Conservation (phyloP, 2,329 filamentous ascomycete genomes). For the Colletotrichum sp. region DNA sequence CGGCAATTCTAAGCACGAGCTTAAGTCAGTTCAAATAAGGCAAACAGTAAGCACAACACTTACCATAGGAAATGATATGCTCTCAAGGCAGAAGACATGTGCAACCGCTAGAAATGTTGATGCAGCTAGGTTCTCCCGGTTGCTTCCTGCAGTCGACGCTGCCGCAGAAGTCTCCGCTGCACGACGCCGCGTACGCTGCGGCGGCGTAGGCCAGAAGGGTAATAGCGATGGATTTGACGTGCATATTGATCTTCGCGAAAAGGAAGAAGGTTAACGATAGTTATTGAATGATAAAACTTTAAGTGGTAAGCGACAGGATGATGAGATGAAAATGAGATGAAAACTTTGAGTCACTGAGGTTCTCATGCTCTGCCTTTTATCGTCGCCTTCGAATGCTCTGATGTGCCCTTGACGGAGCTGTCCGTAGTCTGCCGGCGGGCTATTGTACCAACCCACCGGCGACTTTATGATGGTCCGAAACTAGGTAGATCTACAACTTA, state of each 20-base stretch:
- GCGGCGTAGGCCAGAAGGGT: background rate
- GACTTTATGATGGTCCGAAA: background rate
- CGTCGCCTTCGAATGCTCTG: fast-evolving
- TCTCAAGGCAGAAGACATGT: background rate
- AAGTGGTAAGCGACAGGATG: fast-evolving
- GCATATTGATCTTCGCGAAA: fast-evolving
- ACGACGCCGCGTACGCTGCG: background rate
- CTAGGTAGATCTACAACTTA: background rate
- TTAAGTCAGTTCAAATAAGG: background rate
- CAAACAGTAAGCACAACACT: background rate
- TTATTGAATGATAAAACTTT: background rate
- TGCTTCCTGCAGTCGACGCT: background rate
- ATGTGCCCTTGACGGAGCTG: background rate
- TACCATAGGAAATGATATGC: background rate
- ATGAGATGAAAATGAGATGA: background rate
- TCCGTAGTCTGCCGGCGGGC: background rate
- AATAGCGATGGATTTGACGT: background rate
- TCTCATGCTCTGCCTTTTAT: background rate
- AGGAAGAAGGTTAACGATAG: background rate
- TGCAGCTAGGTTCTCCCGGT: background rate
- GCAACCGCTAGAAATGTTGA: background rate
- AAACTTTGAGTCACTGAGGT: background rate
- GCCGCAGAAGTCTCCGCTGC: background rate
- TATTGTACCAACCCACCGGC: background rate
- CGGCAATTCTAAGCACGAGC: background rate